A percentile compares a stretch with the other conserved stretches of the same genome.
phyloP scores from a whole-genome alignment of 257 asterid species.

The Mentha longifolia region DNA sequence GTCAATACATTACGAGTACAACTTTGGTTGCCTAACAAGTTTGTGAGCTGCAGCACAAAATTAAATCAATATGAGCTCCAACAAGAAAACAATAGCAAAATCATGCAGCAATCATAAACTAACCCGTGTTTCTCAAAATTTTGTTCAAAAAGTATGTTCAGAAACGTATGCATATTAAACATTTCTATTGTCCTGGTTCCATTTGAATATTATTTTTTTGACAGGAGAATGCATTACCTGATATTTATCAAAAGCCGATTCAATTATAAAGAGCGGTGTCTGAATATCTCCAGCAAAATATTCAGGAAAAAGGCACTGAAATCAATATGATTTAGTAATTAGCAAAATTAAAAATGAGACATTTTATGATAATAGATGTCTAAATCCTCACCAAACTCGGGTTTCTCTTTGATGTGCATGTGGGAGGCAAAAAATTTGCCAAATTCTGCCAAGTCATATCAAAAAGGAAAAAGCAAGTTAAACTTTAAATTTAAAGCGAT shows the following conservation, averaged over 20 bases:
- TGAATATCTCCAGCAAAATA: too few species aligned
- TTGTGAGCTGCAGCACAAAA: background rate
- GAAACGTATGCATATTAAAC: background rate
- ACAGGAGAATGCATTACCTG: slow-evolving; percentile 33
- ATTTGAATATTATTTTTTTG: background rate
- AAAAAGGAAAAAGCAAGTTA: too few species aligned
- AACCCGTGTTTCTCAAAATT: background rate
- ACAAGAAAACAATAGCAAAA: background rate
- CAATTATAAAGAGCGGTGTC: slow-evolving; percentile 35
- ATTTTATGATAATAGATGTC: too few species aligned
- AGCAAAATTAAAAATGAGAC: too few species aligned
- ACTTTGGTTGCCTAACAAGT: too few species aligned
- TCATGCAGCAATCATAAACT: background rate
- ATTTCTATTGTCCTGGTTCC: background rate
- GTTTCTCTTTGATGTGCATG: too few species aligned
- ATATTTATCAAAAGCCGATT: slow-evolving; percentile 29
- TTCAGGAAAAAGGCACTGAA: too few species aligned
- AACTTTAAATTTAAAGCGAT: too few species aligned
- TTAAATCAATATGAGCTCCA: background rate
- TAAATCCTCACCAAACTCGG: too few species aligned
- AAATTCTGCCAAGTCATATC: slow-evolving; percentile 20
- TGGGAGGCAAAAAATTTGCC: slow-evolving; percentile 25
- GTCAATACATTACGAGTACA: too few species aligned
- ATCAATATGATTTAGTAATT: too few species aligned
- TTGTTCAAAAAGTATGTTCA: background rate